Conservation (phyloP, 768 basidiomycete genomes). For the Hypholoma fasciculare region DNA sequence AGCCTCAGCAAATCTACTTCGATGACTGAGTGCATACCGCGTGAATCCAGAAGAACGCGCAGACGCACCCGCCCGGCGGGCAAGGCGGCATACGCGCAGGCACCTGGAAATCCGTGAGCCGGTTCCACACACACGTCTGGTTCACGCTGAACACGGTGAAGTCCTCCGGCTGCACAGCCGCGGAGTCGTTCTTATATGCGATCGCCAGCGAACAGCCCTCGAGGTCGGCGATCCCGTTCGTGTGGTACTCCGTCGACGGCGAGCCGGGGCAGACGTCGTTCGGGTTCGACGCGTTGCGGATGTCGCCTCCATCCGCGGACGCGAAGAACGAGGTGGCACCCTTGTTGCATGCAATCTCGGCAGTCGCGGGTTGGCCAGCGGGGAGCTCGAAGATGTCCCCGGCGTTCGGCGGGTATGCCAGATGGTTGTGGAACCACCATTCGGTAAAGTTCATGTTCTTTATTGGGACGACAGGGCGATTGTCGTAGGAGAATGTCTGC, state of each 20-base stretch:
- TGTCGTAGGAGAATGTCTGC: conserved; percentile 56
- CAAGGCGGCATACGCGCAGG: conserved; percentile 70
- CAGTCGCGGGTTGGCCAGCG: conserved; percentile 52
- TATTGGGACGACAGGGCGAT: conserved; percentile 53
- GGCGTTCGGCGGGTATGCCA: conserved; percentile 54
- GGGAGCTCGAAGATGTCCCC: conserved; percentile 61
- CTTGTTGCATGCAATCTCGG: conserved; percentile 61
- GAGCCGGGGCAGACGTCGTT: conserved; percentile 55
- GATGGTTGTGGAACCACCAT: conserved; percentile 69
- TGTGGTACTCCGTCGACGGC: conserved; percentile 49
- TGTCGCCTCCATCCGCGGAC: conserved; percentile 52
- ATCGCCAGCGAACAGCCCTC: conserved; percentile 72
- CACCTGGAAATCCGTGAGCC: conserved; percentile 69
- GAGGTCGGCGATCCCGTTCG: conserved; percentile 51
- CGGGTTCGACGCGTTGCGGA: conserved; percentile 45
- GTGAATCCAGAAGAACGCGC: conserved; percentile 78
- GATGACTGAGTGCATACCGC: conserved; percentile 32
- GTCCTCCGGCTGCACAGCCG: conserved; percentile 60
- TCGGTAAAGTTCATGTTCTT: conserved; percentile 51
- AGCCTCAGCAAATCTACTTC: not conserved
- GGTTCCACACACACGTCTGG: conserved; percentile 72
- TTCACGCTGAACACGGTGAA: conserved; percentile 76
- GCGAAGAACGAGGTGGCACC: conserved; percentile 58
- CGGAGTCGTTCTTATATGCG: conserved; percentile 68
- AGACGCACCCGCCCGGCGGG: conserved; percentile 60